Evolutionary conservation across 2,329 filamentous ascomycete species (phyloP), one percentile per base, ranked within the genome.

Genomic region (Ophiocordyceps camponoti-saundersi): DNA sequence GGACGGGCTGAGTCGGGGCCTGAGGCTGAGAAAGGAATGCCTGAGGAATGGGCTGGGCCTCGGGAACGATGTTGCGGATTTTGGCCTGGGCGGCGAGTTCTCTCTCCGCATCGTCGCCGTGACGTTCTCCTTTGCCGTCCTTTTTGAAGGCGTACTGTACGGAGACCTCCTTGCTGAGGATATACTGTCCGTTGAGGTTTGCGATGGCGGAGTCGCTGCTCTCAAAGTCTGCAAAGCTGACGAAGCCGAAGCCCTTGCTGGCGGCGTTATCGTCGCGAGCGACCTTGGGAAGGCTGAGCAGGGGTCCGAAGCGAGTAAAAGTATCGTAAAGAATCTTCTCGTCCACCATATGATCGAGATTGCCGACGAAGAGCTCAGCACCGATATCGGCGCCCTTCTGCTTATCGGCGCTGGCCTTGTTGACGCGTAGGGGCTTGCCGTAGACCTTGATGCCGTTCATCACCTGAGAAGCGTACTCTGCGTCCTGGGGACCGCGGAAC

Each of bases 81-180:
- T 90, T 90, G 48, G 89, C 92, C 65, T 95, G 85, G 26, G 84
- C 81, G 29, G 92, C 92, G 44, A 98, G 77, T 69, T 87, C 84
- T 58, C 92, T 75, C 67, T 98, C 92, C 29, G 92, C 92, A 56
- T 88, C 77, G 61, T 98, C 92, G 56, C 92, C 92, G 61, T 98
- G 92, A 49, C 92, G 75, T 67, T 96, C 90, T 56, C 90, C 90
- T 68, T 95, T 95, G 55, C 92, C 92, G 59, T 98, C 92, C 67
- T 96, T 96, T 73, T 98, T 98, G 75, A 95, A 96, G 39, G 92
- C 92, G 64, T 96, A 98, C 65, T 96, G 90, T 42, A 98, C 92
- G 3, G 84, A 85, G 56, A 96, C 83, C 64, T 95, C 85, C 68
- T 95, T 95, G 71, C 92, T 95, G 72, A 94, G 89, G 50, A 98